Evolutionary conservation across 2,329 filamentous ascomycete species (phyloP).

Genomic region (Pseudopithomyces chartarum): DNA sequence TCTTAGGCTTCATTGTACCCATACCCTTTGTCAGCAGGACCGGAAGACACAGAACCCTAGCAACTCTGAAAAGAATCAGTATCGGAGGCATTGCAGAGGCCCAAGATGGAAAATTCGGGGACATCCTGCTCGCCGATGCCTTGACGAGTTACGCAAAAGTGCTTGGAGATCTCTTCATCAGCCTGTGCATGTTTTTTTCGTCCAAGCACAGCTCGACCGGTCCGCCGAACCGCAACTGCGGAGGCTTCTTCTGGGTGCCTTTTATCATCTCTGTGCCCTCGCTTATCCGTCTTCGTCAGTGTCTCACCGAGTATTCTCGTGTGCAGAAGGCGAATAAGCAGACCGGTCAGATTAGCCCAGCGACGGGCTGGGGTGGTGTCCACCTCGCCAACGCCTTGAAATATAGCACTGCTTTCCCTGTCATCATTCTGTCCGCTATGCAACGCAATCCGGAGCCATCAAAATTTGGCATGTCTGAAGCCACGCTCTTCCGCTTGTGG

Average conservation of each 20-base stretch:
- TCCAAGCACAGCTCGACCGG: slow-evolving; percentile 74
- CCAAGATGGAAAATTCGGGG: slow-evolving; percentile 90
- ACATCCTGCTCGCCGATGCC: slow-evolving; percentile 91
- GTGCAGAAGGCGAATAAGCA: slow-evolving; percentile 62
- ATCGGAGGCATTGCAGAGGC: slow-evolving; percentile 86
- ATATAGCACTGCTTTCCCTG: slow-evolving; percentile 92
- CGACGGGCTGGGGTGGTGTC: slow-evolving; percentile 75
- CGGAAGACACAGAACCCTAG: slow-evolving; percentile 76
- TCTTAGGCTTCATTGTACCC: slow-evolving; percentile 74
- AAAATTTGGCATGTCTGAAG: slow-evolving; percentile 58
- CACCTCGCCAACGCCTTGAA: slow-evolving; percentile 94
- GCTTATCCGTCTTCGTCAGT: slow-evolving; percentile 87
- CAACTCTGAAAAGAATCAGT: slow-evolving; percentile 76
- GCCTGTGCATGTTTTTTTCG: slow-evolving; percentile 87
- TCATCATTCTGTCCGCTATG: slow-evolving; percentile 79
- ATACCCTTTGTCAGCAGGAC: slow-evolving; percentile 69
- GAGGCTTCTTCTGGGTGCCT: slow-evolving; percentile 78
- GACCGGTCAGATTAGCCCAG: slow-evolving; percentile 45
- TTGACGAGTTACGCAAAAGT: slow-evolving; percentile 95
- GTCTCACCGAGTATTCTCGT: slow-evolving; percentile 82
- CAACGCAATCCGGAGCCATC: slow-evolving; percentile 66
- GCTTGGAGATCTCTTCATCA: slow-evolving; percentile 85
- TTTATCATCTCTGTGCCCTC: slow-evolving; percentile 83
- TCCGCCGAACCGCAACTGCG: slow-evolving; percentile 80
- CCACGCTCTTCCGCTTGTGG: slow-evolving; percentile 62